Conservation (phyloP, 106 monocot species). For the Dioscorea alata region DNA sequence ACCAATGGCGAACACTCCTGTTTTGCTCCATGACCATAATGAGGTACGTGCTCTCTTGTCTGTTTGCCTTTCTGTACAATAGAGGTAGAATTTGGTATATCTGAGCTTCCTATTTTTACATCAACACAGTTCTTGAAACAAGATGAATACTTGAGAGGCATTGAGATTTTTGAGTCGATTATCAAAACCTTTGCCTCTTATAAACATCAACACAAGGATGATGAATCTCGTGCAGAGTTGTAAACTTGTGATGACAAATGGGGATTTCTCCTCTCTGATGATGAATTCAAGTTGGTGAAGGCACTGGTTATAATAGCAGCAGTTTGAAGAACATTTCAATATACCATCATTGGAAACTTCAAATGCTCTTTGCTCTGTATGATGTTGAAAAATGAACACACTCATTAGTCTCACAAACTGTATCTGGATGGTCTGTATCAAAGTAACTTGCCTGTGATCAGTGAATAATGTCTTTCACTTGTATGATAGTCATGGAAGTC, state of each 20-base stretch:
- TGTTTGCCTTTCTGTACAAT: neutral
- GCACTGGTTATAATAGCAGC: too few species aligned
- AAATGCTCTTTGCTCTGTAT: too few species aligned
- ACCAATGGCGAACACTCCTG: conserved; percentile 91
- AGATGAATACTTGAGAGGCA: conserved; percentile 88
- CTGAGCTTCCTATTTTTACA: neutral
- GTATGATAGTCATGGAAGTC: too few species aligned
- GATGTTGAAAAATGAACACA: too few species aligned
- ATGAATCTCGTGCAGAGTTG: conserved; percentile 52
- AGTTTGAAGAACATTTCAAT: too few species aligned
- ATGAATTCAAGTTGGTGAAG: too few species aligned
- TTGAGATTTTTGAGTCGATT: conserved; percentile 72
- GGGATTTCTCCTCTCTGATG: neutral
- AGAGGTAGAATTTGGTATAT: neutral
- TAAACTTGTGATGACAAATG: conserved; percentile 3
- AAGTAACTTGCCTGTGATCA: too few species aligned
- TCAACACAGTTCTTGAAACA: conserved; percentile 66
- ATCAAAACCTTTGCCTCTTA: conserved; percentile 56
- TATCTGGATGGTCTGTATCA: too few species aligned
- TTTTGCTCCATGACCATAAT: conserved; percentile 89
- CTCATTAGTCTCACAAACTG: too few species aligned
- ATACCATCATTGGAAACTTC: too few species aligned
- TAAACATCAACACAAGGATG: conserved; percentile 13
- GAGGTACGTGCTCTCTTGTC: conserved; percentile 51
- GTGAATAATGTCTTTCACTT: too few species aligned